Conservation (phyloP, 768 basidiomycete species). For the Infundibulicybe gibba region DNA sequence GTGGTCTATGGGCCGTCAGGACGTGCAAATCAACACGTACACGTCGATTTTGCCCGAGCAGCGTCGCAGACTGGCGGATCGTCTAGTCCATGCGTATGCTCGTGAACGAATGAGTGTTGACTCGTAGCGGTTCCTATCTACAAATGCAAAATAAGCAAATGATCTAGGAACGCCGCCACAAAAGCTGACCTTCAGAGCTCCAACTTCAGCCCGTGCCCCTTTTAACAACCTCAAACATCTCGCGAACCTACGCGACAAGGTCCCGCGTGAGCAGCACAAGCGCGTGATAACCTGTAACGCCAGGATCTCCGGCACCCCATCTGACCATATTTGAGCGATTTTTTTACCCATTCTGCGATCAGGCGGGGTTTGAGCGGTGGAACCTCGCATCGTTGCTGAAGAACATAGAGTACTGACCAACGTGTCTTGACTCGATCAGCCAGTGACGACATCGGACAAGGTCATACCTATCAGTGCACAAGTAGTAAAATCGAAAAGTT, state of each 20-base stretch:
- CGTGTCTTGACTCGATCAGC: no score
- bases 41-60: conserved; percentile 93
- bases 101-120: conserved; percentile 91
- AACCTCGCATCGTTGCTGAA: no score
- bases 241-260: conserved; percentile 86
- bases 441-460: no score
- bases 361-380: no score
- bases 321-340: no score
- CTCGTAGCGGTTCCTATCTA: conserved; percentile 84
- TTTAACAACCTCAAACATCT: conserved; percentile 84
- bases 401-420: no score
- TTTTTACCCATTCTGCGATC: no score
- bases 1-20: conserved; percentile 94
- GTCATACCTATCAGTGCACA: no score
- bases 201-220: conserved; percentile 85
- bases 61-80: conserved; percentile 55
- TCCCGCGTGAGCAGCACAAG: conserved; percentile 93
- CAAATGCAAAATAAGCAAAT: neutral
- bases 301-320: no score
- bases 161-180: conserved; percentile 1
- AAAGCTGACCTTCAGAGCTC: no score
- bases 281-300: conserved; percentile 86
- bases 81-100: conserved; percentile 64
- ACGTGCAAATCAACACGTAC: conserved; percentile 93
- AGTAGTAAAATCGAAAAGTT: no score